Conservation (phyloP, 208 protist species). For the Leishmania tarentolae region DNA sequence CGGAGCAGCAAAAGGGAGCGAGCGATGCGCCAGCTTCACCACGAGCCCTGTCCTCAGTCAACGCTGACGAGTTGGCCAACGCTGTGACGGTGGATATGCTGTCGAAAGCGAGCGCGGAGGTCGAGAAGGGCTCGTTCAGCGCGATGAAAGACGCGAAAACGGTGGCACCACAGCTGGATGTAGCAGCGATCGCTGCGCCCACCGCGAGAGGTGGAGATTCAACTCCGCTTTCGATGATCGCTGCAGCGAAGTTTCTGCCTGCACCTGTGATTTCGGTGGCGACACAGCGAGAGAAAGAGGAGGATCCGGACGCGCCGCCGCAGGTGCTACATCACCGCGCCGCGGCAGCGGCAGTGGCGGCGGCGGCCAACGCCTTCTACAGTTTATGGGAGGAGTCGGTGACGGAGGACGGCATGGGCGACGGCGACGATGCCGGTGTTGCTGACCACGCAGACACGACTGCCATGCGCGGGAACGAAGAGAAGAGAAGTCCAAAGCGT, state of each 20-base stretch:
- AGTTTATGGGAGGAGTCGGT: neutral
- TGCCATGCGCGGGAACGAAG: neutral
- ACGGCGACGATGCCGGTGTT: neutral
- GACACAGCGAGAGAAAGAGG: conserved; percentile 11
- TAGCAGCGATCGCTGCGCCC: neutral
- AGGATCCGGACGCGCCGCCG: conserved; percentile 23
- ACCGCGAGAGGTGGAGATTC: neutral
- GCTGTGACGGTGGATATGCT: neutral
- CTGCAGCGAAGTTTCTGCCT: neutral
- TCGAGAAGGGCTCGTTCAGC: neutral
- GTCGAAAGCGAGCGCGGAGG: no score
- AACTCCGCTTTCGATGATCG: neutral
- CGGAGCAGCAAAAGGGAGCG: no score
- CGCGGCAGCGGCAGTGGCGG: neutral
- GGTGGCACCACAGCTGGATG: neutral
- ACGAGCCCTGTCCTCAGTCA: neutral
- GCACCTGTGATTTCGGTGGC: neutral
- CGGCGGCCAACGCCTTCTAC: conserved; percentile 1
- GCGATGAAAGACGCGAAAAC: neutral
- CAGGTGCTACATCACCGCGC: conserved; percentile 18
- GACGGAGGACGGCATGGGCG: neutral
- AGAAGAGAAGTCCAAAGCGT: neutral
- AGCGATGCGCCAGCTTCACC: neutral
- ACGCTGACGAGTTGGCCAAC: no score
- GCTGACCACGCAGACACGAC: neutral